Evolutionary conservation across 2,329 filamentous ascomycete genomes (phyloP).

Genomic region (Ophiosphaerella korrae): DNA sequence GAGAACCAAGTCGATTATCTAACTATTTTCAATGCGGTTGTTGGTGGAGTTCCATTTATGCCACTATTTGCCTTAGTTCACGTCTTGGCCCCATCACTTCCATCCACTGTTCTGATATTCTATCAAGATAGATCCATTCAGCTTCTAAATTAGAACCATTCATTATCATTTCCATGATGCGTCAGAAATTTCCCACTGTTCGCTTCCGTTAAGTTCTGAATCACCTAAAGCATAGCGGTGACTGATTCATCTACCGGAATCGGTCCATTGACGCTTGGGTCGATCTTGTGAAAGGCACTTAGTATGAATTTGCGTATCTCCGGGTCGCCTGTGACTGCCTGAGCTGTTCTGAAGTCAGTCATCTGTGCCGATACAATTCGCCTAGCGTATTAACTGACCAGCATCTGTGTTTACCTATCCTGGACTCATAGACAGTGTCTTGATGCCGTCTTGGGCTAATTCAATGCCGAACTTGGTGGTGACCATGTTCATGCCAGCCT

Average conservation of each 20-base stretch:
- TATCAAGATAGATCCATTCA: constrained; percentile 5
- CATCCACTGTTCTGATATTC: constrained; percentile 1
- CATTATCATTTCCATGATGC: constrained; percentile 8
- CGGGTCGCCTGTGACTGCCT: constrained; percentile 14
- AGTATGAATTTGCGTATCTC: constrained; percentile 15
- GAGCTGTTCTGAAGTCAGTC: constrained; percentile 11
- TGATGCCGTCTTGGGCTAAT: constrained; percentile 31
- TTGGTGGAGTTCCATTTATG: constrained; percentile 15
- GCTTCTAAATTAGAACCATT: not conserved
- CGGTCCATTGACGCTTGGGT: constrained; percentile 12
- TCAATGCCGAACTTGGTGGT: constrained; percentile 58
- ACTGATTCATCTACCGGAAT: constrained; percentile 13
- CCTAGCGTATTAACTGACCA: constrained; percentile 16
- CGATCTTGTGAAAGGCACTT: constrained; percentile 12
- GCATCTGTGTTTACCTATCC: constrained; percentile 37
- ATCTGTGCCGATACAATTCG: constrained; percentile 1
- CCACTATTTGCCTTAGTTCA: constrained; percentile 14
- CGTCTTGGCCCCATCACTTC: not conserved
- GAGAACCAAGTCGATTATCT: constrained; percentile 14
- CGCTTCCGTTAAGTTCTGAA: constrained; percentile 10
- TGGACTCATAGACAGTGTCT: constrained; percentile 42
- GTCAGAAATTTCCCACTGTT: constrained; percentile 18
- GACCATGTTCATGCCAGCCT: constrained; percentile 58
- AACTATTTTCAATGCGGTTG: constrained; percentile 15
- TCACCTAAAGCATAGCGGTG: constrained; percentile 10